A percentile compares a stretch with the other conserved stretches of the same genome.
These are phyloP conservation scores for Brachypodium distachyon DNA, from an alignment of 202 grass and related monocot species.

Conservation along the genomic window DNA sequence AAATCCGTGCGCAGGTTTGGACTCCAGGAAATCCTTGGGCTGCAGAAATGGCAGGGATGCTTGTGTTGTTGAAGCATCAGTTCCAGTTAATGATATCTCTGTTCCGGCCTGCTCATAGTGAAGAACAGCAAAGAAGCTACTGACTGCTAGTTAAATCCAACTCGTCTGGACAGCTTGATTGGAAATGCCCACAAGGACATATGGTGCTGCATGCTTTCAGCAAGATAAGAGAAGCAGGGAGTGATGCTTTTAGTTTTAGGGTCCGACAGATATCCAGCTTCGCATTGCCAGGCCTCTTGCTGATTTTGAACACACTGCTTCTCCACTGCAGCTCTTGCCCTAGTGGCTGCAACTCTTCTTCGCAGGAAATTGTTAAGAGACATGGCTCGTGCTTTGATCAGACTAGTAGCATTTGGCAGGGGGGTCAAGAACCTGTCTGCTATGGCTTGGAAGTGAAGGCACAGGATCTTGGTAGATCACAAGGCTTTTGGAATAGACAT, in stretches of 20 bases:
- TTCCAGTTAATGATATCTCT: conserved; percentile 13
- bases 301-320: conserved; percentile 55
- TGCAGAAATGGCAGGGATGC: conserved; percentile 19
- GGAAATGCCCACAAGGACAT: conserved; percentile 15
- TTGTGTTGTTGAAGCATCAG: background rate
- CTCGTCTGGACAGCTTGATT: background rate
- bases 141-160: background rate
- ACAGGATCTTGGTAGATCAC: conserved; percentile 32
- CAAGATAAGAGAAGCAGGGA: conserved; percentile 47
- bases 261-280: conserved; percentile 28
- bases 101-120: background rate
- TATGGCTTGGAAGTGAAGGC: conserved; percentile 87
- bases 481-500: conserved; percentile 23
- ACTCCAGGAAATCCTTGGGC: conserved; percentile 4
- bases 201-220: conserved; percentile 18
- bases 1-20: background rate
- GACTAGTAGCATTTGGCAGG: conserved; percentile 62
- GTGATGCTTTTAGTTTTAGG: conserved; percentile 12
- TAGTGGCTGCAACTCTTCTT: conserved; percentile 26
- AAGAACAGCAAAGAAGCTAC: background rate
- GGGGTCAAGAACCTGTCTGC: conserved; percentile 88
- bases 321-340: conserved; percentile 23
- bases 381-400: conserved; percentile 31
- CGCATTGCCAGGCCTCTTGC: conserved; percentile 40
- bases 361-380: conserved; percentile 8